These are phyloP conservation scores for Filosporella fistucella DNA, from an alignment of 495 filamentous ascomycete genomes.

Conservation along the genomic window DNA sequence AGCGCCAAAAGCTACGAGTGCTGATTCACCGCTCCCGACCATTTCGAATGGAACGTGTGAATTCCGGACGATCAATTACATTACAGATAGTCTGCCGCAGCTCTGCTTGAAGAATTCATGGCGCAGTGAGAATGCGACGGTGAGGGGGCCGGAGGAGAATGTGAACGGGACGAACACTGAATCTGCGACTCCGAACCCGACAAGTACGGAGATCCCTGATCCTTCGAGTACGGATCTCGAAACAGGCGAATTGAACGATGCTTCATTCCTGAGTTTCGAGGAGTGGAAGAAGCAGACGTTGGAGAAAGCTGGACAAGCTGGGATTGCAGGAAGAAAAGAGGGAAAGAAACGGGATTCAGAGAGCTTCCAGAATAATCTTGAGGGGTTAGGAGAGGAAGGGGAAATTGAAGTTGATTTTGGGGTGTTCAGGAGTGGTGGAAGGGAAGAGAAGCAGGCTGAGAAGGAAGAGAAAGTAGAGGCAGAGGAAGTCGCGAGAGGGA, in stretches of 20 bases:
- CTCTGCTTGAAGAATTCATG: slow-evolving; percentile 47
- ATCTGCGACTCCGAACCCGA: background rate
- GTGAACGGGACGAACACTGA: background rate
- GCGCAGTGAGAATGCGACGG: slow-evolving; percentile 12
- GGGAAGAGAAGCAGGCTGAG: slow-evolving; percentile 24
- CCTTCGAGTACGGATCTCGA: slow-evolving; percentile 13
- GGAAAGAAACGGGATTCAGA: slow-evolving; percentile 24
- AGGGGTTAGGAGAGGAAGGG: slow-evolving; percentile 77
- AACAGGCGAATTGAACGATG: slow-evolving; percentile 74
- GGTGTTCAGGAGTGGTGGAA: slow-evolving; percentile 33
- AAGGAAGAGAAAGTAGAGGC: slow-evolving; percentile 28
- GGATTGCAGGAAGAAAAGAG: slow-evolving; percentile 29
- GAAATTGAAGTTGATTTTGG: slow-evolving; percentile 92
- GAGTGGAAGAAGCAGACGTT: slow-evolving; percentile 97
- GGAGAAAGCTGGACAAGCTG: slow-evolving; percentile 73
- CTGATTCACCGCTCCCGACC: too few species aligned
- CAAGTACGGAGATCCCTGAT: slow-evolving; percentile 1
- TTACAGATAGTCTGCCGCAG: slow-evolving; percentile 73
- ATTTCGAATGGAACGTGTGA: slow-evolving; percentile 45
- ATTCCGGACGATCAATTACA: slow-evolving; percentile 70
- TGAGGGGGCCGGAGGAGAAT: background rate
- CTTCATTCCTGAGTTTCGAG: slow-evolving; percentile 93
- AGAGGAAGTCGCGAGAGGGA: slow-evolving; percentile 36
- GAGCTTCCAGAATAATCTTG: slow-evolving; percentile 57
- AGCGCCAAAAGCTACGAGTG: slow-evolving; percentile 5